Conservation (phyloP, 2,329 filamentous ascomycete genomes). For the Sporothrix pseudoabietina region DNA sequence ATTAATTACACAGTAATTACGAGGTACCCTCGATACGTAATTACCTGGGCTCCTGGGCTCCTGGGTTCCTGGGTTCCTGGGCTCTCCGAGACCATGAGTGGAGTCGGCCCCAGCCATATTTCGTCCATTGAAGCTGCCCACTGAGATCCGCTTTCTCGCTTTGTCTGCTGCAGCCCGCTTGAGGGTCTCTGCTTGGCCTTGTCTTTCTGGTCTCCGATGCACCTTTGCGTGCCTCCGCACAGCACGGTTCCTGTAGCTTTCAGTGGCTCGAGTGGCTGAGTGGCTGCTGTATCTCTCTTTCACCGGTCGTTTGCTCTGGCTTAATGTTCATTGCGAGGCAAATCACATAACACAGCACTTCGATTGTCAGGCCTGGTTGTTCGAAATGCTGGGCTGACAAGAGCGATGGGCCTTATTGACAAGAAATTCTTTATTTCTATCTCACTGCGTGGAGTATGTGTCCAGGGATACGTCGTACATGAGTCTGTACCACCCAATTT, state of each 20-base stretch:
- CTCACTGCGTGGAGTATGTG: neutral
- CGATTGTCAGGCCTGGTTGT: neutral
- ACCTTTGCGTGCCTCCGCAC: neutral
- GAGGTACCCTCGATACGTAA: neutral
- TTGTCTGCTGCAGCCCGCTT: neutral
- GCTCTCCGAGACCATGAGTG: neutral
- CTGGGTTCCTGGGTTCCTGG: neutral
- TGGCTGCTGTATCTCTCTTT: neutral
- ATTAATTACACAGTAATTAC: no score
- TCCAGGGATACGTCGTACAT: neutral
- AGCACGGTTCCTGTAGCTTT: neutral
- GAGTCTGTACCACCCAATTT: neutral
- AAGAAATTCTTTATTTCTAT: neutral
- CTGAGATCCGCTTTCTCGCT: neutral
- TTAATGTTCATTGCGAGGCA: slow-evolving; percentile 19
- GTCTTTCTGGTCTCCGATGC: neutral
- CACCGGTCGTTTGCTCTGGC: neutral
- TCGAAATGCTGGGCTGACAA: neutral
- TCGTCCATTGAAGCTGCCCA: neutral
- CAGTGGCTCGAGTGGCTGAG: neutral
- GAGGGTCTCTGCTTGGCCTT: neutral
- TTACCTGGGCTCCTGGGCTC: neutral
- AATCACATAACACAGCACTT: neutral
- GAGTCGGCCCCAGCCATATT: neutral
- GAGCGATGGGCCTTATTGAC: neutral